Evolutionary conservation across 225 moss, liverwort and hornwort species (phyloP).

Genomic region (Pseudisothecium myosuroides): DNA sequence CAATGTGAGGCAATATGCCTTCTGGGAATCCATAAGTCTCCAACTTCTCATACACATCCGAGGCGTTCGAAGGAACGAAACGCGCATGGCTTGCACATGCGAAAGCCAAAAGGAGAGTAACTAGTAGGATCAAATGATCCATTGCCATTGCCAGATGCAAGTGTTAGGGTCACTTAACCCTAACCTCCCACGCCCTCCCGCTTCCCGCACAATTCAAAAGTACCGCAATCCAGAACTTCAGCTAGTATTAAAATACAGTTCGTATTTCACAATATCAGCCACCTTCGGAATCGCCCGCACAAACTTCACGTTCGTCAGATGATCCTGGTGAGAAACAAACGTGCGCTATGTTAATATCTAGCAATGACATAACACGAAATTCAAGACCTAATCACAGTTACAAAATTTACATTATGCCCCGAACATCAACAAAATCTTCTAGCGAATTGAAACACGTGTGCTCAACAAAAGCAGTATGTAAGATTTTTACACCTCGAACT

Average conservation of each 20-base stretch:
- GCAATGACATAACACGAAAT: not conserved
- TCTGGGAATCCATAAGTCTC: conserved; percentile 66
- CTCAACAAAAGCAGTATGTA: not conserved
- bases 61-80: not conserved
- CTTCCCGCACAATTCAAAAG: not conserved
- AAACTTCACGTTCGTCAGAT: not conserved
- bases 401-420: not conserved
- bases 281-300: not conserved
- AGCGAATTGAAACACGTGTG: not conserved
- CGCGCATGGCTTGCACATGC: conserved; percentile 13
- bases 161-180: not conserved
- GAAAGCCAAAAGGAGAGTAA: conserved; percentile 6
- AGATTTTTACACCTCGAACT: not conserved
- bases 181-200: not conserved
- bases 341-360: not conserved
- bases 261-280: not conserved
- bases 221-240: not conserved
- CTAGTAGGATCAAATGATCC: not conserved
- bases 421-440: not conserved
- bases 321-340: conserved; percentile 1
- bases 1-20: conserved; percentile 67
- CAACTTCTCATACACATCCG: conserved; percentile 61
- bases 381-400: not conserved
- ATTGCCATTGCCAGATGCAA: not conserved
- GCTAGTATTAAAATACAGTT: not conserved